Evolutionary conservation across 148 eudicot genomes (phyloP), one percentile per base, ranked within the genome.

Genomic region (Spergularia bocconei): DNA sequence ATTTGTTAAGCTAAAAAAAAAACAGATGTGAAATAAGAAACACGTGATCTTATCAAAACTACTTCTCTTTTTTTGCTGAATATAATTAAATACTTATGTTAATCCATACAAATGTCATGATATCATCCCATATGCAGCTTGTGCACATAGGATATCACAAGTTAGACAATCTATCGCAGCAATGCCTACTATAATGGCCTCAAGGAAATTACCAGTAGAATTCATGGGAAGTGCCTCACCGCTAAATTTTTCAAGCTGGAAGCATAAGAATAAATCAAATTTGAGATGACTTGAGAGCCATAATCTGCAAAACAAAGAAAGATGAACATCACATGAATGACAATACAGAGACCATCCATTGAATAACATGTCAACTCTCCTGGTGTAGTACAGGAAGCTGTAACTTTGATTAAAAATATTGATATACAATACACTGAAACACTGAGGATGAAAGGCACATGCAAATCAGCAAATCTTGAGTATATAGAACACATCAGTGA

Each of bases 171-270:
- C 50, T 77, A 52, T 36, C 56, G 75, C 71, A 65, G 69, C 52
- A 82, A 66, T 36, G 59, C 76, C 66, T 15, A 60, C 68, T 57
- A 72, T 59, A 55, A 69, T 63, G 79, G 76, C 79, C 83, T 78
- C 70, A 74, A 74, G 81, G 70, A 78, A 62, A 85, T 87, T 87
- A 86, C 87, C 86, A 82, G 82, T 47, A 85, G 65, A 71, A 80
- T 78, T 86, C 88, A 87, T 79, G 87, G 80, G 84, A 86, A 81
- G 85, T 83, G 86, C 88, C 96, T 89, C 88, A 95, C 98, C 93
- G 80, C 83, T 86, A 85, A 75, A 76, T 89, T 85, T 71, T 87
- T 84, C 76, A 87, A 69, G 90, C 88, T 84, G 69, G 88, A 76
- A 57, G 83, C 87, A 78, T 89, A 96, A 67, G 82, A 33, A 67